A percentile compares a stretch with the other conserved stretches of the same genome.
These are phyloP conservation scores for Dioscorea zingiberensis DNA, from an alignment of 106 monocot genomes.

Conservation along the genomic window DNA sequence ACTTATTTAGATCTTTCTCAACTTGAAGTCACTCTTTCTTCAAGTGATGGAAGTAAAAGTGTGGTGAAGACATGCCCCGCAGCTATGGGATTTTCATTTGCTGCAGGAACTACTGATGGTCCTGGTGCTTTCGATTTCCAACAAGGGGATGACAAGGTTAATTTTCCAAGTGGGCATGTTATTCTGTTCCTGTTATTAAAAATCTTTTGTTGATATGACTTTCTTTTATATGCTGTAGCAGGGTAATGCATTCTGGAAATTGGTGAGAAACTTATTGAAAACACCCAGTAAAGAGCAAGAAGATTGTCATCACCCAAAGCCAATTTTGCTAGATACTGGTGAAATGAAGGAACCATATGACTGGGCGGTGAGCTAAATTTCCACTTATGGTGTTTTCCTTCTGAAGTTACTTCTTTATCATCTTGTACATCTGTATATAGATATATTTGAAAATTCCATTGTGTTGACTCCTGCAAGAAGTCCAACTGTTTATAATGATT, in stretches of 20 bases:
- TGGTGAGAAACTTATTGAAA: conserved; percentile 17
- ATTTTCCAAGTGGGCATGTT: not conserved
- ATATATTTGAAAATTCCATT: too few relatives aligned
- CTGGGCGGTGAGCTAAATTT: conserved; percentile 20
- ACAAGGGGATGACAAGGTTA: conserved; percentile 31
- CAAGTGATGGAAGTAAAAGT: conserved; percentile 5
- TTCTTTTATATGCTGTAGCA: not conserved
- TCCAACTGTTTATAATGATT: not conserved
- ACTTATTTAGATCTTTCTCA: conserved; percentile 19
- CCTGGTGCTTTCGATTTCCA: conserved; percentile 27
- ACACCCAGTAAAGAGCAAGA: conserved; percentile 15
- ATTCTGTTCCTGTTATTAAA: not conserved
- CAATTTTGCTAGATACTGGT: conserved; percentile 22
- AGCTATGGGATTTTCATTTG: conserved; percentile 24
- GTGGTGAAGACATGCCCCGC: conserved; percentile 26
- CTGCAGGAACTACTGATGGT: conserved; percentile 32
- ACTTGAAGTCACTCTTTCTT: conserved; percentile 8
- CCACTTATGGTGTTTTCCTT: too few relatives aligned
- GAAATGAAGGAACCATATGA: conserved; percentile 26
- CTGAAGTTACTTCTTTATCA: too few relatives aligned
- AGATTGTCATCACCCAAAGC: conserved; percentile 28
- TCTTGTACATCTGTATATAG: too few relatives aligned
- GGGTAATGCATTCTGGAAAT: conserved; percentile 16
- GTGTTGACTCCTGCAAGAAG: too few relatives aligned
- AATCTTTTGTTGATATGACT: not conserved